These are phyloP conservation scores for Coemansia sp. DNA, from an alignment of 192 early-diverging fungal genomes.

Conservation along the genomic window DNA sequence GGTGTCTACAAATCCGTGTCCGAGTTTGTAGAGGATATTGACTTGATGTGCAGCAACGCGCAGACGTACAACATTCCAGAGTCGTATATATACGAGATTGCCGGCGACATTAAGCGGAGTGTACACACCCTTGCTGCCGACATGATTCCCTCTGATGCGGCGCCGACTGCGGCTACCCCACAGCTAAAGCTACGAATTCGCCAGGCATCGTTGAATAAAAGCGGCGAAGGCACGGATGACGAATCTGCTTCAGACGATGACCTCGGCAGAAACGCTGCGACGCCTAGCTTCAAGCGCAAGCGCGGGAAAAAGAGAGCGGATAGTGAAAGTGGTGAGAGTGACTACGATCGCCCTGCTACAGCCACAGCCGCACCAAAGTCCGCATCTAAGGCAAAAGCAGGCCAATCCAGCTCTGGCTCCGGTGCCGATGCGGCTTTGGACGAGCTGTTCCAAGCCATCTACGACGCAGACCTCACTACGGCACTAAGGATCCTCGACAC, in stretches of 20 bases:
- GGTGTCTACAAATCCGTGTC: conserved; percentile 64
- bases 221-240: conserved; percentile 3
- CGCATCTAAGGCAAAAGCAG: conserved; percentile 10
- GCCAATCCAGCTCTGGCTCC: not conserved
- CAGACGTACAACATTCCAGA: conserved; percentile 78
- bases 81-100: conserved; percentile 49
- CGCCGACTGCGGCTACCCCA: conserved; percentile 2
- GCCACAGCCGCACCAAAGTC: not conserved
- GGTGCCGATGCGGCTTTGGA: conserved; percentile 25
- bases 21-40: conserved; percentile 77
- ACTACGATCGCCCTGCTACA: conserved; percentile 2
- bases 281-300: conserved; percentile 34
- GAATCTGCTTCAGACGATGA: not conserved
- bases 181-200: conserved; percentile 41
- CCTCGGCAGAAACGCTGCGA: not conserved
- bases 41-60: conserved; percentile 91
- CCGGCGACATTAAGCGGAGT: conserved; percentile 38
- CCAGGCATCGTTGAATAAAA: conserved; percentile 19
- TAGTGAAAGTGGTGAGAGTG: conserved; percentile 4
- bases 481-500: conserved; percentile 41
- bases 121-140: conserved; percentile 35
- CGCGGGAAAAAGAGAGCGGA: conserved; percentile 19
- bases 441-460: conserved; percentile 52
- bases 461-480: conserved; percentile 40
- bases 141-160: not conserved